Evolutionary conservation across 176 grass and related monocot genomes (phyloP), one percentile per base, ranked within the genome.

Genomic region (Paspalum notatum): DNA sequence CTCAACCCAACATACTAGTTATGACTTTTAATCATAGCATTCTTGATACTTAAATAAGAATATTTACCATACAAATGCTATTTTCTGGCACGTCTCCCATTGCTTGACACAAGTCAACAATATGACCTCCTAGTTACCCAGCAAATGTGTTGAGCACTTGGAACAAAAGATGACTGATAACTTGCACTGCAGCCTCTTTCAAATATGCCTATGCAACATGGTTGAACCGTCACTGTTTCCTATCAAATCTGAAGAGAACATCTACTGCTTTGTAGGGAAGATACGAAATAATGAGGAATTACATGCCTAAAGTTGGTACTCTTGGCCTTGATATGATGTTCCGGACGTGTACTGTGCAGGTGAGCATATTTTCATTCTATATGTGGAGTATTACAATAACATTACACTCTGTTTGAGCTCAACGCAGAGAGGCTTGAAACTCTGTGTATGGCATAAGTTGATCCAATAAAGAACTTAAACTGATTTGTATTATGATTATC

Each of bases 261-360:
- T 26, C 50, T 68, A 67, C 38, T 48, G 20, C 17, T 86, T 37
- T 80, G 75, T 85, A 98, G 92, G 86, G 90, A 86, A 94, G 96
- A 46, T 99, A 95, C 17, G 82, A 93, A 53, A 99, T 99, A 72
- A 99, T 99, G 96, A 90, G 86, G 57, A 91, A 95, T 71, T 99
- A 99, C 89, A 99, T 99, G 96, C 96, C 96, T 63, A 99, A 99
- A 95, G 96, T 99, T 83, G 96, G 96, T 75, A 69, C 96, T 59
- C 88, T 99, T 82, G 96, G 96, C 24, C 90, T 89, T 68, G 92
- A 99, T 84, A 99, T 99, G 96, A 99, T 99, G 96, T 99, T 99
- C 48, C 88, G 96, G 64, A 99, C 96, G 60, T 99, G 96, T 57
- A 99, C 96, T 67, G 96, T 99, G 62, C 96, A 99, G 90, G 96